Evolutionary conservation across 306 rosid species (phyloP), one percentile per base, ranked within the genome.

Genomic region (Quercus engelmannii): DNA sequence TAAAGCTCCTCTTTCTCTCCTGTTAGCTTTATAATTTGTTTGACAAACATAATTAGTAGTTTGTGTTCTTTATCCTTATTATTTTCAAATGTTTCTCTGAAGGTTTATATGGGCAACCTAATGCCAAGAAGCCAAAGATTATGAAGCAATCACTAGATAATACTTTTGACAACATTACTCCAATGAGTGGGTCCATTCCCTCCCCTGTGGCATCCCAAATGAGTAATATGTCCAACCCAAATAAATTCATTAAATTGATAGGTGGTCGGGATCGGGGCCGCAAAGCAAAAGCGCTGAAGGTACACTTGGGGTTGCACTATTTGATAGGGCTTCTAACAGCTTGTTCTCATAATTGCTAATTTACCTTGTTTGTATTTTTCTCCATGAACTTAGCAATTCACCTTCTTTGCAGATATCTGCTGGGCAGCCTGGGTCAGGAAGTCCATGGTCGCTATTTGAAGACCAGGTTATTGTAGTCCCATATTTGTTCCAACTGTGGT

Each of bases 191-290:
- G 77, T 92, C 98, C 75, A 80, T 93, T 83, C 97, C 98, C 82
- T 96, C 99, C 65, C 98, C 99, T 52, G 99, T 88, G 74, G 90
- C 97, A 55, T 90, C 98, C 56, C 99, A 93, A 86, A 92, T 91
- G 89, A 91, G 95, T 88, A 93, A 93, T 83, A 90, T 93, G 95
- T 82, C 97, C 68, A 93, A 92, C 86, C 84, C 91, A 56, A 96
- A 80, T 90, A 96, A 91, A 86, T 79, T 96, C 76, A 89, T 93
- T 58, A 93, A 86, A 84, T 87, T 93, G 87, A 93, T 96, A 70
- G 89, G 94, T 87, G 97, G 96, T 49, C 93, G 98, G 56, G 97
- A 96, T 80, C 89, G 90, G 88, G 91, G 94, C 58, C 87, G 97
- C 71, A 96, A 90, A 82, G 71, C 89, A 56, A 96, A 93, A 81